phyloP scores from a whole-genome alignment of 2,329 filamentous ascomycete genomes.

The Penicillium concentricum region DNA sequence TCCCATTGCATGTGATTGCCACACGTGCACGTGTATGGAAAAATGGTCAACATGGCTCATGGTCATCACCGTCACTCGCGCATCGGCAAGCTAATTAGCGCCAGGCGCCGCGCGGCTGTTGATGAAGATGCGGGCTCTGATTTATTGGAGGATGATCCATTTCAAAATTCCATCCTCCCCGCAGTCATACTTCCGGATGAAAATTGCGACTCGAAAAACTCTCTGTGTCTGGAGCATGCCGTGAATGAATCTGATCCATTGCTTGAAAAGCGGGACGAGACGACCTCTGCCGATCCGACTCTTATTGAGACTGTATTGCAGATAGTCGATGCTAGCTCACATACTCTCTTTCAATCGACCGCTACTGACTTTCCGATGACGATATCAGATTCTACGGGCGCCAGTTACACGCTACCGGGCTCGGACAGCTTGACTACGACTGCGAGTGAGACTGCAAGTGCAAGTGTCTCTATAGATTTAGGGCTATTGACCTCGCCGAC shows the following conservation, averaged over 20 bases:
- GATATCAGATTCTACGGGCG: constrained; percentile 13
- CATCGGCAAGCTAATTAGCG: constrained; percentile 15
- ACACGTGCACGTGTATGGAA: background rate
- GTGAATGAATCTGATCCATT: background rate
- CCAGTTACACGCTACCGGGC: constrained; percentile 8
- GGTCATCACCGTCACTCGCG: constrained; percentile 21
- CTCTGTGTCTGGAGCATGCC: constrained; percentile 4
- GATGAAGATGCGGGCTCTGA: background rate
- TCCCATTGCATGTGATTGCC: background rate
- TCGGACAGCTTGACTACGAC: background rate
- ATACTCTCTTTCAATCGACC: constrained; percentile 14
- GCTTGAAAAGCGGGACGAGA: constrained; percentile 17
- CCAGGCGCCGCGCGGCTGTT: constrained; percentile 14
- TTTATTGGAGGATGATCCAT: background rate
- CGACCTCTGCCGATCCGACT: constrained; percentile 3
- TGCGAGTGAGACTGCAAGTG: background rate
- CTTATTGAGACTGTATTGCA: constrained; percentile 19
- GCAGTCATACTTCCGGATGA: constrained; percentile 6
- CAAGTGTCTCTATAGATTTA: constrained; percentile 1
- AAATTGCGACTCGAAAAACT: constrained; percentile 12
- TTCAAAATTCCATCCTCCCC: background rate
- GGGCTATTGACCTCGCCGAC: constrained; percentile 3
- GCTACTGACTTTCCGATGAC: constrained; percentile 15
- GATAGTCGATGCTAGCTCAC: constrained; percentile 19
- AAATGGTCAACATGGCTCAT: constrained; percentile 21